These are phyloP conservation scores for Saururus chinensis DNA, from an alignment of 164 flowering plant species.

Conservation along the genomic window DNA sequence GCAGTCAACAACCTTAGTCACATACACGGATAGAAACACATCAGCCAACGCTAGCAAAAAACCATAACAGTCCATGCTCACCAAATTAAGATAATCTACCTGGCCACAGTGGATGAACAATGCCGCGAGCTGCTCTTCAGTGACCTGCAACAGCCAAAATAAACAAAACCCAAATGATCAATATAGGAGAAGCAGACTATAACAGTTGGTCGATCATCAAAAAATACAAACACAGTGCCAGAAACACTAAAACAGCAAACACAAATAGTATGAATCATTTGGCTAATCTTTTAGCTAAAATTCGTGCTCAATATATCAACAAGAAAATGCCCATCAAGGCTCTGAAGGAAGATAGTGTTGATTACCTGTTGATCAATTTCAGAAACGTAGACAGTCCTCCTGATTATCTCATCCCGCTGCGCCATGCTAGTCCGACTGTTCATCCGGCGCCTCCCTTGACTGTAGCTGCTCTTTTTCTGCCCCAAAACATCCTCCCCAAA, in stretches of 20 bases:
- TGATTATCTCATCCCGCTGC: conserved; percentile 76
- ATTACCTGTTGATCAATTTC: conserved; percentile 92
- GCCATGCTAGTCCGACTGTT: conserved; percentile 75
- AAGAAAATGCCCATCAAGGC: too few species aligned
- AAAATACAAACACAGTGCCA: too few species aligned
- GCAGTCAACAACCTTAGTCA: conserved; percentile 61
- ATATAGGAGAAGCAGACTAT: background rate
- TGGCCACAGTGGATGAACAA: conserved; percentile 64
- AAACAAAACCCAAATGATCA: background rate
- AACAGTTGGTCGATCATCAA: background rate
- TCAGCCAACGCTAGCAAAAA: background rate
- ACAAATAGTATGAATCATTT: too few species aligned
- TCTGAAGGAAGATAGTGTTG: background rate
- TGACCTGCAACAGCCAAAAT: conserved; percentile 12
- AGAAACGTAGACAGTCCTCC: conserved; percentile 87
- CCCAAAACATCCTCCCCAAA: background rate
- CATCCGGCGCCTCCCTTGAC: conserved; percentile 57
- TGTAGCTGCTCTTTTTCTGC: conserved; percentile 49
- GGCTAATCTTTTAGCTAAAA: too few species aligned
- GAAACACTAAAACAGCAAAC: too few species aligned
- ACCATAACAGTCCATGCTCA: background rate
- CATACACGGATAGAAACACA: background rate
- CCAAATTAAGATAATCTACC: conserved; percentile 15
- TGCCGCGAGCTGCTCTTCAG: conserved; percentile 73
- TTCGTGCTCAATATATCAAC: too few species aligned